Conservation (phyloP, 495 filamentous ascomycete genomes). For the Cairneyella variabilis region DNA sequence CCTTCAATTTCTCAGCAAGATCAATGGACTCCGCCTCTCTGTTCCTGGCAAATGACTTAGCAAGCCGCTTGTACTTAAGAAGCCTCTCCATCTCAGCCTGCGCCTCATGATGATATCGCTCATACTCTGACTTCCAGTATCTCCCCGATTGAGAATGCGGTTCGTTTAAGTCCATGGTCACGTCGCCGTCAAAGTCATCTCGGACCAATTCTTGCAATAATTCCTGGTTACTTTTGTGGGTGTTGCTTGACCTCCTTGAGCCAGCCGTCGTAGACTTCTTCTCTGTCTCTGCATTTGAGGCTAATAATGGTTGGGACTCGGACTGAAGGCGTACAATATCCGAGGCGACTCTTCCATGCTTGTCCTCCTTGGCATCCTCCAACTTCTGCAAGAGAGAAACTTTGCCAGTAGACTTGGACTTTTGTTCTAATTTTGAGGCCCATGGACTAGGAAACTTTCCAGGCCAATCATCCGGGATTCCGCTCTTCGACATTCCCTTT, state of each 20-base stretch:
- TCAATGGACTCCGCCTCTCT: constrained; percentile 80
- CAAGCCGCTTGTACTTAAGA: constrained; percentile 73
- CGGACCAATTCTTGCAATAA: constrained; percentile 9
- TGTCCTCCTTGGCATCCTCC: constrained; percentile 39
- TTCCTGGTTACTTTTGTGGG: constrained; percentile 15
- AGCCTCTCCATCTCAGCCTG: constrained; percentile 73
- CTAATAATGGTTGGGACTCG: not conserved
- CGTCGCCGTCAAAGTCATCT: constrained; percentile 45
- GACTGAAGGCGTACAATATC: constrained; percentile 1
- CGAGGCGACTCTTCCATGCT: constrained; percentile 16
- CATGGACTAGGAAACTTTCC: constrained; percentile 66
- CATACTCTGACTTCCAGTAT: constrained; percentile 92
- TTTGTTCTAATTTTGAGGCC: constrained; percentile 34
- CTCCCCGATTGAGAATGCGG: constrained; percentile 81
- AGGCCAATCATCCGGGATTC: constrained; percentile 48
- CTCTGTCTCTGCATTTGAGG: not conserved
- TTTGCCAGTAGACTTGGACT: not conserved
- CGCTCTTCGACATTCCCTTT: constrained; percentile 37
- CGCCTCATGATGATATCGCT: constrained; percentile 77
- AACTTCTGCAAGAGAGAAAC: constrained; percentile 47
- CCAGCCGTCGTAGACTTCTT: constrained; percentile 9
- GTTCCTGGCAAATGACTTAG: constrained; percentile 83
- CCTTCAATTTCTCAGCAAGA: constrained; percentile 61
- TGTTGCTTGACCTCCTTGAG: constrained; percentile 15
- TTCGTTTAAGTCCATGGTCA: constrained; percentile 72